Evolutionary conservation across 331 rosid species (phyloP), one percentile per base, ranked within the genome.

Genomic region (Phaseolus coccineus): DNA sequence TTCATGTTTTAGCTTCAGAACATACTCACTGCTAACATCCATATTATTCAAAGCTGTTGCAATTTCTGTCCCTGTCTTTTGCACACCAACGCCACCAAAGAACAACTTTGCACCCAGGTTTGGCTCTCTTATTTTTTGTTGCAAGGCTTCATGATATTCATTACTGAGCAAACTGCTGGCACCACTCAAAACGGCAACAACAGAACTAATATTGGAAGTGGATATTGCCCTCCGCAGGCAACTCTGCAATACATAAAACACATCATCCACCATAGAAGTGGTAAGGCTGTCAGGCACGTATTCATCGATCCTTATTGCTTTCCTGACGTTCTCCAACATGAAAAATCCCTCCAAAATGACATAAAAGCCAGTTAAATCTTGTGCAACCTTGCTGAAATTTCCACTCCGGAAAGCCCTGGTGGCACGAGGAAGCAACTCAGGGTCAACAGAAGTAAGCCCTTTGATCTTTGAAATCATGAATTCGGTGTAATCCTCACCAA

Each of bases 251-350:
- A 95, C 98, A 84, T 92, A 95, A 82, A 95, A 95, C 69, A 93
- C 99, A 77, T 95, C 99, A 19, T 95, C 97, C 81, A 95, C 98
- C 98, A 93, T 89, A 25, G 99, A 93, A 48, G 99, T 93, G 5
- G 98, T 93, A 52, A 95, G 94, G 88, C 97, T 91, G 47, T 93
- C 98, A 27, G 91, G 91, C 48, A 86, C 98, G 4, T 85, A 92
- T 81, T 95, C 99, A 73, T 93, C 97, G 22, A 95, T 95, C 86
- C 80, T 79, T 50, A 91, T 90, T 4, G 99, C 99, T 77, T 95
- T 95, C 84, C 98, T 89, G 53, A 90, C 98, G 83, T 91, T 95
- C 86, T 95, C 99, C 74, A 95, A 97, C 98, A 95, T 95, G 87
- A 91, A 95, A 75, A 91, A 95, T 22, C 99, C 99, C 81, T 95